These are phyloP conservation scores for Lactarius hatsudake DNA, from an alignment of 768 basidiomycete genomes.

Conservation along the genomic window DNA sequence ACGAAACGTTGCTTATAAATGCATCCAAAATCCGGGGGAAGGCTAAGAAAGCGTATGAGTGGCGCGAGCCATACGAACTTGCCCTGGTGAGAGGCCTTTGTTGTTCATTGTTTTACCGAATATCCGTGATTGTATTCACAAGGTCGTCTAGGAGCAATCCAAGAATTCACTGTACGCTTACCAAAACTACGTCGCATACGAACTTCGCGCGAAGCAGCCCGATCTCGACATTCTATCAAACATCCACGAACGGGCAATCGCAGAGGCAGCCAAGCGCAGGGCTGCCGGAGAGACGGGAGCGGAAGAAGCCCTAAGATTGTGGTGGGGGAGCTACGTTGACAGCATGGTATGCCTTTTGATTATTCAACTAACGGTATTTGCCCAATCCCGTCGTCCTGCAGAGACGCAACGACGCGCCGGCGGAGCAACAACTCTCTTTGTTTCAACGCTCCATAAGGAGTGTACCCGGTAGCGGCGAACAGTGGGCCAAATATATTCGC, in stretches of 20 bases:
- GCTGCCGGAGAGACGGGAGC: constrained; percentile 53
- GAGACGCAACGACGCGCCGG: constrained; percentile 49
- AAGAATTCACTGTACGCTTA: constrained; percentile 55
- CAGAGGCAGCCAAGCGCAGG: constrained; percentile 62
- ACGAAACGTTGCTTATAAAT: constrained; percentile 70
- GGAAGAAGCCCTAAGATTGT: constrained; percentile 55
- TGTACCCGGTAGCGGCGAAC: constrained; percentile 70
- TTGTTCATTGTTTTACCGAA: neutral
- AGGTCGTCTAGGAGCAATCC: constrained; percentile 26
- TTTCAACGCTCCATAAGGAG: constrained; percentile 64
- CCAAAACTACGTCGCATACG: constrained; percentile 58
- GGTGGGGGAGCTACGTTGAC: constrained; percentile 77
- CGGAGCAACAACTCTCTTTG: constrained; percentile 41
- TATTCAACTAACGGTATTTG: neutral
- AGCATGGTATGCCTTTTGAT: constrained; percentile 49
- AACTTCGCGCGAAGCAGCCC: constrained; percentile 58
- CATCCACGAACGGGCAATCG: constrained; percentile 72
- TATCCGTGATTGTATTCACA: constrained; percentile 32
- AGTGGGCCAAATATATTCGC: constrained; percentile 77
- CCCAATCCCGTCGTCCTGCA: constrained; percentile 9
- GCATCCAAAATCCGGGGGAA: constrained; percentile 71
- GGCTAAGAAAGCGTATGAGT: constrained; percentile 57
- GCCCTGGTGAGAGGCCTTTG: constrained; percentile 47
- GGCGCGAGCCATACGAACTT: constrained; percentile 61
- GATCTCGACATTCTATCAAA: constrained; percentile 54